These are phyloP conservation scores for Bjerkandera adusta DNA, from an alignment of 1,284 basidiomycete species.

Conservation along the genomic window DNA sequence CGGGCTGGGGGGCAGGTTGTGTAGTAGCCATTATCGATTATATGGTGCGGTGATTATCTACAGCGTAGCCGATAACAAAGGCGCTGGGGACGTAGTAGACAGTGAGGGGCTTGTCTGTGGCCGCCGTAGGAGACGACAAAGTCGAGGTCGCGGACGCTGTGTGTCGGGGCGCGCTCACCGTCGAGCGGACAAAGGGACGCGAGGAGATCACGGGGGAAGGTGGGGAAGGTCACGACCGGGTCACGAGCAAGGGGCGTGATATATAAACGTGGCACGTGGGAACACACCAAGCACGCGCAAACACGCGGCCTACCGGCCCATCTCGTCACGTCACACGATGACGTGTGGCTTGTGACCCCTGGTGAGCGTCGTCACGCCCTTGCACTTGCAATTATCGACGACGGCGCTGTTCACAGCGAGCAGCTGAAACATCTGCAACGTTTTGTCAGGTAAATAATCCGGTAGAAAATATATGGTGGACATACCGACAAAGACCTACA, in stretches of 20 bases:
- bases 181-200: slow-evolving; percentile 21
- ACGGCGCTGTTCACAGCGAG: too few relatives aligned
- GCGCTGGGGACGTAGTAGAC: too few relatives aligned
- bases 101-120: slow-evolving; percentile 3
- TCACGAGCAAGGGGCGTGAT: slow-evolving; percentile 19
- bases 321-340: too few relatives aligned
- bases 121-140: neutral
- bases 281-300: slow-evolving; percentile 11
- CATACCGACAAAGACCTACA: too few relatives aligned
- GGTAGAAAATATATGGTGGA: too few relatives aligned
- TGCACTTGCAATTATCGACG: too few relatives aligned
- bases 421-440: too few relatives aligned
- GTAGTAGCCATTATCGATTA: slow-evolving; percentile 27
- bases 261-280: slow-evolving; percentile 17
- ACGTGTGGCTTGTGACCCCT: too few relatives aligned
- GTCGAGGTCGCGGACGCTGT: slow-evolving; percentile 13
- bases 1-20: slow-evolving; percentile 24
- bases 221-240: slow-evolving; percentile 33
- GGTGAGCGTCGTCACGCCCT: too few relatives aligned
- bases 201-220: slow-evolving; percentile 35
- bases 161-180: slow-evolving; percentile 19
- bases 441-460: too few relatives aligned
- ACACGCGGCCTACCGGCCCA: too few relatives aligned
- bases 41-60: slow-evolving; percentile 6
- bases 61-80: too few relatives aligned